Evolutionary conservation across 2,329 filamentous ascomycete species (phyloP).

Genomic region (Paecilomyces variotii): DNA sequence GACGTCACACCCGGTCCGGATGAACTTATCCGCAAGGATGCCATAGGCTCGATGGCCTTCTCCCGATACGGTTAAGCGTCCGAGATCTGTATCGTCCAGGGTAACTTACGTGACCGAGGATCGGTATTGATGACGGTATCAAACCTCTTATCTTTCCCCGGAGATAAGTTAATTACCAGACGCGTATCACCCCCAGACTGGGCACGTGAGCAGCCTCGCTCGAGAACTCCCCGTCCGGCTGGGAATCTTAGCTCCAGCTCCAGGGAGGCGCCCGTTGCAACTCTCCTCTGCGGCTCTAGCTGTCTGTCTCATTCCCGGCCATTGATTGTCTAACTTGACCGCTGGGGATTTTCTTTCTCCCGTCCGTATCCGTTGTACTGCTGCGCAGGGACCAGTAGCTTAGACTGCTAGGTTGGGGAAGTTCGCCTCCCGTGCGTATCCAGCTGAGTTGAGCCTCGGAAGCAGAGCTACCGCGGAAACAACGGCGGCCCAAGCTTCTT

Average conservation of each 20-base stretch:
- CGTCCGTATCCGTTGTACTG: not conserved
- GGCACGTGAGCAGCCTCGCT: not conserved
- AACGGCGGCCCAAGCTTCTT: not conserved
- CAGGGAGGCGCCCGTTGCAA: not conserved
- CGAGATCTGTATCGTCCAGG: not conserved
- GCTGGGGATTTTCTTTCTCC: not conserved
- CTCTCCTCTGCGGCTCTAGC: not conserved
- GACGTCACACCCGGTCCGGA: not conserved
- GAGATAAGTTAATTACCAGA: not conserved
- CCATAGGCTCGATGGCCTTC: not conserved
- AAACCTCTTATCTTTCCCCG: not conserved
- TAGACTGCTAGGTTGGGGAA: not conserved
- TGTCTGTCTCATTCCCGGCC: not conserved
- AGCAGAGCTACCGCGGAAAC: not conserved
- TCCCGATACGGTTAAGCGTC: not conserved
- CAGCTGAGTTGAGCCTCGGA: not conserved
- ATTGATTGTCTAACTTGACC: not conserved
- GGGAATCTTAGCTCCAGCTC: not conserved
- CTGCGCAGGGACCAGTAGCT: constrained; percentile 2
- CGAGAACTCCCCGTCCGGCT: not conserved
- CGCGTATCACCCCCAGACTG: not conserved
- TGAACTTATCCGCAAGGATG: not conserved
- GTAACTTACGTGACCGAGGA: not conserved
- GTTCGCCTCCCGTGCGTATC: not conserved
- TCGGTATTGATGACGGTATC: not conserved